Evolutionary conservation across 208 protist genomes (phyloP).

Genomic region (Acanthamoeba culbertsoni): DNA sequence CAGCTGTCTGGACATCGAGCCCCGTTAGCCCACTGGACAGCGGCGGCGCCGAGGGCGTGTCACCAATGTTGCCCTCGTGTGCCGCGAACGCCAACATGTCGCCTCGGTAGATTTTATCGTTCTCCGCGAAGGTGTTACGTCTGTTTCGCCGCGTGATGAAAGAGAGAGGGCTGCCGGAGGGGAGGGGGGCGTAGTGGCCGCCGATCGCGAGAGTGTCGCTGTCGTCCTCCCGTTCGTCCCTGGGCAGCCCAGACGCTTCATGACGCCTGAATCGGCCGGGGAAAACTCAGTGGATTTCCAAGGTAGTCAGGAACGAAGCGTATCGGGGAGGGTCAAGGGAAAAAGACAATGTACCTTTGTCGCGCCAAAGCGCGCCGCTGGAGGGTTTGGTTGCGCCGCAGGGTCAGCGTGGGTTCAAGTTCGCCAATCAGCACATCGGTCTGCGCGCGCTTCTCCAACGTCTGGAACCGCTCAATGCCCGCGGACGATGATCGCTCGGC

Average conservation of each 20-base stretch:
- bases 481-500: neutral
- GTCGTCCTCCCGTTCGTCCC: no score
- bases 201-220: neutral
- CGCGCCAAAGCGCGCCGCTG: neutral
- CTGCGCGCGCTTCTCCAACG: neutral
- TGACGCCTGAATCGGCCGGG: no score
- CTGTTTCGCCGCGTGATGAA: neutral
- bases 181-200: neutral
- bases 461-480: neutral
- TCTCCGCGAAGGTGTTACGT: neutral
- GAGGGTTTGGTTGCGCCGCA: neutral
- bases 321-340: neutral
- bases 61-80: no score
- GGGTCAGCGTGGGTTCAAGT: neutral
- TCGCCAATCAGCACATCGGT: neutral
- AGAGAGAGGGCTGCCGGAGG: neutral
- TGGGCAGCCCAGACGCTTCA: no score
- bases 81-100: no score
- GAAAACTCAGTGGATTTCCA: no score
- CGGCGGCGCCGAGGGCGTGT: no score
- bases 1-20: no score
- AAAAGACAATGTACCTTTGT: neutral
- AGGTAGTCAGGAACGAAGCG: no score
- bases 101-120: no score
- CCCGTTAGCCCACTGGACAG: no score